phyloP scores from a whole-genome alignment of 1,284 basidiomycete species.

The Ustilago lituana region DNA sequence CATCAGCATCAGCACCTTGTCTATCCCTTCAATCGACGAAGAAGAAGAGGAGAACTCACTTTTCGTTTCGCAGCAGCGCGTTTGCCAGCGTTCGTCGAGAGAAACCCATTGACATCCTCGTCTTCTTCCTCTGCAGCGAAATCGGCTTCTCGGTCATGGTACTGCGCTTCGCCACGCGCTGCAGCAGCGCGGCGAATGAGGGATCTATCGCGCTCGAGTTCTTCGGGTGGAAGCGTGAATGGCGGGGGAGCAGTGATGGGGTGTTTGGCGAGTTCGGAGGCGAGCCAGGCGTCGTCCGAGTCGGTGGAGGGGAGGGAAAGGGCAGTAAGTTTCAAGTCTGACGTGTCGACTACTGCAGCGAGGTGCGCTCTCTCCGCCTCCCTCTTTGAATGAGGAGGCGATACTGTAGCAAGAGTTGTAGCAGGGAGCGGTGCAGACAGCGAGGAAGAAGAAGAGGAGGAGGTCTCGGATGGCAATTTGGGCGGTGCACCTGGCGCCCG shows the following conservation, averaged over 20 bases:
- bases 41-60: conserved; percentile 25
- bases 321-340: conserved; percentile 24
- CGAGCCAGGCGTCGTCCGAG: conserved; percentile 18
- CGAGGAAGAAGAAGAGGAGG: too few relatives aligned
- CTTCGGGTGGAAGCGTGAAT: conserved; percentile 24
- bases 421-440: too few relatives aligned
- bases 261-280: conserved; percentile 14
- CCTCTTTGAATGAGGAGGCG: too few relatives aligned
- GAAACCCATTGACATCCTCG: conserved; percentile 58
- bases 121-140: conserved; percentile 31
- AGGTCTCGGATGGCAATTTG: conserved; percentile 7
- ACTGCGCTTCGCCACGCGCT: conserved; percentile 16
- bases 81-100: conserved; percentile 33
- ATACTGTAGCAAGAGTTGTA: too few relatives aligned
- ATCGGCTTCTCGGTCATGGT: conserved; percentile 8
- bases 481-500: conserved; percentile 26
- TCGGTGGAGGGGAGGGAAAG: conserved; percentile 18
- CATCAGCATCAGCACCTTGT: neutral
- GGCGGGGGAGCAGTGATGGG: conserved; percentile 20
- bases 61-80: conserved; percentile 26
- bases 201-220: conserved; percentile 36
- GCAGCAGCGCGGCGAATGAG: conserved; percentile 10
- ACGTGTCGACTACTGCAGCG: conserved; percentile 2
- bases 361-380: too few relatives aligned
- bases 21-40: too few relatives aligned